Evolutionary conservation across 176 grass and related monocot genomes (phyloP).

Genomic region (Bothriochloa decipiens): DNA sequence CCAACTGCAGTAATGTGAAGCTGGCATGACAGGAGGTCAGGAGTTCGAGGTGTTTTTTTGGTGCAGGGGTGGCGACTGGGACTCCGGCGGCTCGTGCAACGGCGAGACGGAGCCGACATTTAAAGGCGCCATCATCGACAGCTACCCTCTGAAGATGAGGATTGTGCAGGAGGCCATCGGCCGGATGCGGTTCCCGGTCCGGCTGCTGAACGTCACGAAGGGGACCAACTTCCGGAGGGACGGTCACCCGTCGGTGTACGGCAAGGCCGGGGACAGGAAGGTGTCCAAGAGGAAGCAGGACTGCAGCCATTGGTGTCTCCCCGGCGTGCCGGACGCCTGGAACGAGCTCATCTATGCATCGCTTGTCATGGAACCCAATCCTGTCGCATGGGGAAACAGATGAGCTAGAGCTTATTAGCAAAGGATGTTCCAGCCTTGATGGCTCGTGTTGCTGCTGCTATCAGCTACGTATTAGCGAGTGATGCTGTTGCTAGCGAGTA

Average conservation of each 20-base stretch:
- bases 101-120: slow-evolving; percentile 70
- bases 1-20: too few species aligned
- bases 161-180: slow-evolving; percentile 67
- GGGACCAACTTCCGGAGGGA: slow-evolving; percentile 86
- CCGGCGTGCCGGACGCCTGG: slow-evolving; percentile 85
- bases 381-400: not conserved
- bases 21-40: too few species aligned
- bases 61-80: slow-evolving; percentile 83
- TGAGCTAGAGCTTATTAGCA: not conserved
- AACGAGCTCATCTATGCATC: slow-evolving; percentile 89
- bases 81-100: slow-evolving; percentile 89
- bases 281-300: slow-evolving; percentile 84
- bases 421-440: not conserved
- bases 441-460: not conserved
- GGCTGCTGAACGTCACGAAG: slow-evolving; percentile 75
- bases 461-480: not conserved
- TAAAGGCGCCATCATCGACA: slow-evolving; percentile 59
- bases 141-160: slow-evolving; percentile 81
- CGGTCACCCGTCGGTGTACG: slow-evolving; percentile 78
- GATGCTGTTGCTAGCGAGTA: not conserved
- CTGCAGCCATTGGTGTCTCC: slow-evolving; percentile 96
- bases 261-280: slow-evolving; percentile 52
- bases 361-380: slow-evolving; percentile 49
- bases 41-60: too few species aligned
- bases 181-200: slow-evolving; percentile 72